Evolutionary conservation across 73 alveolate genomes (phyloP), one percentile per base, ranked within the genome.

Genomic region (Durusdinium trenchii): DNA sequence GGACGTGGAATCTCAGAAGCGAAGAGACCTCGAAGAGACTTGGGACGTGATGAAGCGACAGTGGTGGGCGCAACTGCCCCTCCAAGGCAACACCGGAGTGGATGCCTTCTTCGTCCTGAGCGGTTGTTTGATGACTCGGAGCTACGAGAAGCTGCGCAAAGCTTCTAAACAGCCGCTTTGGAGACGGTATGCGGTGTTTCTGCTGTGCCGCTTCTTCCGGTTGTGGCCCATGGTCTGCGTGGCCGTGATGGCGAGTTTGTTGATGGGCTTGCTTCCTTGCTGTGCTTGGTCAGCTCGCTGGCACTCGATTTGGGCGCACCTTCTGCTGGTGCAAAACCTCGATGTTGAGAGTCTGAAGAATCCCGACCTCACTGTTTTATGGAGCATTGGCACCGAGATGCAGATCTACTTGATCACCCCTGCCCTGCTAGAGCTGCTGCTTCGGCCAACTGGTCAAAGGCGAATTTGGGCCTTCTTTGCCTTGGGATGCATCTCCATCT

Each of bases 61-160:
- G 42, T 43, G 69, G 69, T 81, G 91, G 91, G 91, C 47, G 14
- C 91, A 81, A 48, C 0, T 43, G 62, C 91, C 91, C 5, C 91
- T 81, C 32, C 91, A 81, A 9, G 91, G 91, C 69, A 81, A 81
- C 69, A 81, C 91, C 0, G 91, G 90, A 28, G 43, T 81, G 91
- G 91, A 81, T 48, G 14, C 91, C 20, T 81, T 81, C 91, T 81
- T 81, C 45, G 91, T 81, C 32, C 91, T 81, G 67, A 81, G 91
- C 64, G 91, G 91, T 9, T 23, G 42, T 16, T 46, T 81, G 91
- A 81, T 81, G 46, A 81, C 67, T 64, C 61, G 91, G 32, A 64
- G 46, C 69, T 81, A 81, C 91, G 54, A 75, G 85, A 42, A 42
- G 14, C 12, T 75, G 46, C 50, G 42, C 36, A 40, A 50, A n/a